These are phyloP conservation scores for Epichloe hybrida DNA, from an alignment of 2,329 filamentous ascomycete genomes.

Conservation along the genomic window DNA sequence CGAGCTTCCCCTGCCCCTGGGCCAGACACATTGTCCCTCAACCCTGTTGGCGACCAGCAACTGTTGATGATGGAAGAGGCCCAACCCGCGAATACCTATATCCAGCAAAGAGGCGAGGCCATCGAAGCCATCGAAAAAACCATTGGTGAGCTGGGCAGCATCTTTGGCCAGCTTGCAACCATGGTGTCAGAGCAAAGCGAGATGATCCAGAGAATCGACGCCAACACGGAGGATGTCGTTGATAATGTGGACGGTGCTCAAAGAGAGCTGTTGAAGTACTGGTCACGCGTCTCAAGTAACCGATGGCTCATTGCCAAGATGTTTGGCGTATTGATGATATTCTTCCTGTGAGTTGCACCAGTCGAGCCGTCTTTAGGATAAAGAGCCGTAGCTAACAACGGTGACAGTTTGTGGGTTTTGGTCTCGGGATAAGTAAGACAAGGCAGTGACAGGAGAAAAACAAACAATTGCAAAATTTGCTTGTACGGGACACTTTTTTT, in stretches of 20 bases:
- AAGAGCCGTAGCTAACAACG: background rate
- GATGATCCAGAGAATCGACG: slow-evolving; percentile 94
- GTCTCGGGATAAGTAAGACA: slow-evolving; percentile 23
- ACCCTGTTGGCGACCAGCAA: slow-evolving; percentile 70
- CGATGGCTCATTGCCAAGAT: slow-evolving; percentile 83
- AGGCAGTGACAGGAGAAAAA: background rate
- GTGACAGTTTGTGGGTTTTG: slow-evolving; percentile 24
- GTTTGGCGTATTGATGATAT: slow-evolving; percentile 81
- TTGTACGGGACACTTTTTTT: background rate
- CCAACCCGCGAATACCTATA: slow-evolving; percentile 73
- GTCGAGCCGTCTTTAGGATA: background rate
- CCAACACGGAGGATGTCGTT: slow-evolving; percentile 94
- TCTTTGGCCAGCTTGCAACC: slow-evolving; percentile 85
- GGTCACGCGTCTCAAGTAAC: slow-evolving; percentile 86
- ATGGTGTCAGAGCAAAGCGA: slow-evolving; percentile 98
- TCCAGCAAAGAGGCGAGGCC: slow-evolving; percentile 84
- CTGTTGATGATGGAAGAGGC: slow-evolving; percentile 89
- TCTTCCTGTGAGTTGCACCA: slow-evolving; percentile 47
- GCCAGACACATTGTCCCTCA: slow-evolving; percentile 67
- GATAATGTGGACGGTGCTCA: slow-evolving; percentile 98
- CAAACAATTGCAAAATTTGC: background rate
- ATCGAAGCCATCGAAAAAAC: slow-evolving; percentile 96
- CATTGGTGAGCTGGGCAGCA: slow-evolving; percentile 77
- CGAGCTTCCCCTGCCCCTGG: slow-evolving; percentile 53
- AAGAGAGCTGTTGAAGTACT: slow-evolving; percentile 90